Percentiles rank a stretch among this genome's conserved stretches.
Conservation (phyloP, 305 asterid species). For the Lippia alba region DNA sequence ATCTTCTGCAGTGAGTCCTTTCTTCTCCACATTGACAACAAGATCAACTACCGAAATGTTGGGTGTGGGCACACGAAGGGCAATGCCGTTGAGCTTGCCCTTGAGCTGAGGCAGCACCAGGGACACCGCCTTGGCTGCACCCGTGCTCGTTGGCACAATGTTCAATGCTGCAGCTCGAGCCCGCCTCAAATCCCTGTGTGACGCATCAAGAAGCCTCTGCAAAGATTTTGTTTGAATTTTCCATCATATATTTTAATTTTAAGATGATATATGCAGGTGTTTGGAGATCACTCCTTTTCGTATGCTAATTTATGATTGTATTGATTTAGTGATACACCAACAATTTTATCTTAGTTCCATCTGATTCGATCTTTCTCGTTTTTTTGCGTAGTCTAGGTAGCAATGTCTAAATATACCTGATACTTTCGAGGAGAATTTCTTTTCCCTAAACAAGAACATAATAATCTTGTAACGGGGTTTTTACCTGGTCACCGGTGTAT, state of each 20-base stretch:
- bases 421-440: too few species aligned
- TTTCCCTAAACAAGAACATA: too few species aligned
- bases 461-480: neutral
- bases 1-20: slow-evolving; percentile 75
- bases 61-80: slow-evolving; percentile 86
- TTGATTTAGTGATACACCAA: too few species aligned
- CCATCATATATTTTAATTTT: too few species aligned
- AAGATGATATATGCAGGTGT: too few species aligned
- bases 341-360: too few species aligned
- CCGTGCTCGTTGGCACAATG: slow-evolving; percentile 86
- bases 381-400: too few species aligned
- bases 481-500: slow-evolving; percentile 86
- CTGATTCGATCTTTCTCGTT: too few species aligned
- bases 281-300: too few species aligned
- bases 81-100: slow-evolving; percentile 83
- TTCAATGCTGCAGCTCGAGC: slow-evolving; percentile 86
- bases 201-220: slow-evolving; percentile 83
- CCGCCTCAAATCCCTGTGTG: slow-evolving; percentile 81
- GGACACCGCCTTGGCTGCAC: slow-evolving; percentile 88
- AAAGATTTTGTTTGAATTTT: neutral
- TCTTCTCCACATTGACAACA: slow-evolving; percentile 73
- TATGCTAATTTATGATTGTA: too few species aligned
- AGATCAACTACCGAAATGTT: slow-evolving; percentile 82
- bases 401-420: too few species aligned
- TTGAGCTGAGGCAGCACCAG: slow-evolving; percentile 80